Evolutionary conservation across 192 early-diverging fungal species (phyloP), one percentile per base, ranked within the genome.

Genomic region (Rhizoclosmatium sp.): DNA sequence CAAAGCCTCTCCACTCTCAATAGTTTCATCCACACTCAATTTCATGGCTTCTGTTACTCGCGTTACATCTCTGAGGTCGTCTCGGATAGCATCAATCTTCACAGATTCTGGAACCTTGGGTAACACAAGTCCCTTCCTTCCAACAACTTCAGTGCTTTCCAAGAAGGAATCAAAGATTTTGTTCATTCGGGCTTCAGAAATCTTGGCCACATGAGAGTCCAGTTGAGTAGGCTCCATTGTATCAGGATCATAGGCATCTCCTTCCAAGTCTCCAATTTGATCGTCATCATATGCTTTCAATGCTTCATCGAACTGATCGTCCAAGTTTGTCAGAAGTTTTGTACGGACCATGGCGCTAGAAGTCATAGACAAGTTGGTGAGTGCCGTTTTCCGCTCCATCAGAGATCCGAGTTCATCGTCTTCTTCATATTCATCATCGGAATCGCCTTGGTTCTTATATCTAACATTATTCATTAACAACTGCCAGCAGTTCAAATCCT

Each of bases 281-380:
- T 89, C 83, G 74, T 89, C 86, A 44, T 81, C 83, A 79, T 86
- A 87, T 77, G 69, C 80, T 58, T 78, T 79, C 44, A 86, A 69
- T 41, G 95, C 82, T 82, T 91, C 84, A 78, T 99, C 98, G 85
- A 97, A 99, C 76, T 92, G 93, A 75, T 97, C 95, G 88, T 99
- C 98, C 60, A 99, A 83, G 21, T 95, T 86, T 4, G 93, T 93
- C 31, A 99, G 85, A 74, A 96, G 92, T 56, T 92, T 91, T 81
- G 96, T 98, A 82, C 98, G 92, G 85, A 91, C 94, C 94, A 98
- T 94, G 56, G 93, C 91, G 4, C 95, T 95, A 19, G 96, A 96
- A 1, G 95, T 92, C 94, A 98, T 95, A 9, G 97, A 97, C 44
- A 94, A 92, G 21, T 87, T 85, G 2, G 88, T 85, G 23, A 80